Conservation (phyloP, 2,329 filamentous ascomycete genomes). For the Apiospora malaysiana region DNA sequence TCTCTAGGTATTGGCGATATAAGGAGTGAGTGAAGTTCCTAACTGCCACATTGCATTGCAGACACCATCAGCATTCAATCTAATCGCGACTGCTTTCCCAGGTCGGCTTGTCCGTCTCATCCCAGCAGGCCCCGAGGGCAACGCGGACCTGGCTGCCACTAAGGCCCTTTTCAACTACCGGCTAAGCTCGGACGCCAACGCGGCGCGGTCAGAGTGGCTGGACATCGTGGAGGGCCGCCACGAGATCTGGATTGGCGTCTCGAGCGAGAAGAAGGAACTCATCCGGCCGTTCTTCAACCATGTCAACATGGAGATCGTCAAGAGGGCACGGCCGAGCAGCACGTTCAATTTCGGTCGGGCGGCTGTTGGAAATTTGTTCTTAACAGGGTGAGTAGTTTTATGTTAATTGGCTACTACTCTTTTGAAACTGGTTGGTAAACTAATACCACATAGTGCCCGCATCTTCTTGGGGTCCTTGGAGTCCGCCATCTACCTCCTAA, state of each 20-base stretch:
- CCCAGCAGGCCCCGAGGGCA: slow-evolving; percentile 58
- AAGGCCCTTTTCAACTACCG: slow-evolving; percentile 88
- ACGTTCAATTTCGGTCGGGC: slow-evolving; percentile 80
- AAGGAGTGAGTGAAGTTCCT: slow-evolving; percentile 34
- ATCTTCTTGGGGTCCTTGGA: slow-evolving; percentile 94
- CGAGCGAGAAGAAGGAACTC: slow-evolving; percentile 75
- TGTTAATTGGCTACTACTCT: neutral
- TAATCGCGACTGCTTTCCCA: slow-evolving; percentile 39
- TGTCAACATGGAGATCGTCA: slow-evolving; percentile 79
- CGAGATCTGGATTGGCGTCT: slow-evolving; percentile 73
- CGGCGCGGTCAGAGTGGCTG: slow-evolving; percentile 81
- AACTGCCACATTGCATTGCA: neutral
- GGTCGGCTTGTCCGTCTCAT: slow-evolving; percentile 91
- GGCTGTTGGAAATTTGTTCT: slow-evolving; percentile 79
- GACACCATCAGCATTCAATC: neutral
- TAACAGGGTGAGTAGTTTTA: slow-evolving; percentile 64
- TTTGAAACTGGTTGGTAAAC: neutral
- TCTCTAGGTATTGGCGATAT: slow-evolving; percentile 40
- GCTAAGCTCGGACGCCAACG: slow-evolving; percentile 64
- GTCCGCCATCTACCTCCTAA: slow-evolving; percentile 87
- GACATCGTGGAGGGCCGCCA: slow-evolving; percentile 87
- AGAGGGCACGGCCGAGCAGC: slow-evolving; percentile 73
- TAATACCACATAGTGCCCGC: slow-evolving; percentile 57
- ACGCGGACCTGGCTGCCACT: slow-evolving; percentile 70
- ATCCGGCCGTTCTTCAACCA: slow-evolving; percentile 79